These are phyloP conservation scores for Parathielavia appendiculata DNA, from an alignment of 495 filamentous ascomycete species.

Conservation along the genomic window DNA sequence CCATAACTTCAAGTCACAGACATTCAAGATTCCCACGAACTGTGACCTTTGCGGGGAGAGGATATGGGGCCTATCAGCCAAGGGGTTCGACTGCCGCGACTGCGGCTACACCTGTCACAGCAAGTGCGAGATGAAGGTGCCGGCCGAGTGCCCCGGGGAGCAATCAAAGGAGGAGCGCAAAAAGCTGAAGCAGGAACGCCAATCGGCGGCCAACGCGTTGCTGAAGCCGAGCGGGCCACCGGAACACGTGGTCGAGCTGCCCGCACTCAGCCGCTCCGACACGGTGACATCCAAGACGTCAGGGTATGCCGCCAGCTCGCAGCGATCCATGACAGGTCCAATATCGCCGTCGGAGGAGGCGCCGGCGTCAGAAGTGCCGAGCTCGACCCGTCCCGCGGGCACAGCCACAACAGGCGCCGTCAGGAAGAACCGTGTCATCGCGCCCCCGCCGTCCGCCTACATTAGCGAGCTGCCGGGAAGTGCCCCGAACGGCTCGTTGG, in stretches of 20 bases:
- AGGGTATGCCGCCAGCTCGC: constrained; percentile 74
- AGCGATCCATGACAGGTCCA: constrained; percentile 63
- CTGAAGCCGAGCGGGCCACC: constrained; percentile 38
- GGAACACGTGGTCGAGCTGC: constrained; percentile 46
- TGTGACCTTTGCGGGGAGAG: constrained; percentile 94
- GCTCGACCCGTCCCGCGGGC: constrained; percentile 26
- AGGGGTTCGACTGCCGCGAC: constrained; percentile 90
- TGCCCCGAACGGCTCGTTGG: constrained; percentile 37
- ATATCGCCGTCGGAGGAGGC: constrained; percentile 46
- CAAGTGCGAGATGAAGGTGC: constrained; percentile 99
- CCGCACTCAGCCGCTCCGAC: constrained; percentile 67
- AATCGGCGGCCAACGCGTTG: constrained; percentile 66
- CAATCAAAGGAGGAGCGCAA: constrained; percentile 90
- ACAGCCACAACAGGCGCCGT: constrained; percentile 26
- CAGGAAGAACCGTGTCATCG: constrained; percentile 67
- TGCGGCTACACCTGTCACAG: constrained; percentile 97
- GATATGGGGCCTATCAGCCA: constrained; percentile 93
- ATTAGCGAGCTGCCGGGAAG: constrained; percentile 57
- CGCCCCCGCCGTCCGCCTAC: constrained; percentile 81
- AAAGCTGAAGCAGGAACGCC: constrained; percentile 76
- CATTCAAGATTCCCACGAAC: constrained; percentile 97
- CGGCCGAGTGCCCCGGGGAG: constrained; percentile 91
- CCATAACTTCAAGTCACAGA: constrained; percentile 94
- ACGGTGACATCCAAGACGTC: constrained; percentile 93
- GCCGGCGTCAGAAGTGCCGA: constrained; percentile 34